A percentile compares a stretch with the other conserved stretches of the same genome.
Evolutionary conservation across 2,329 filamentous ascomycete genomes (phyloP).

Genomic region (Alternaria sp.): DNA sequence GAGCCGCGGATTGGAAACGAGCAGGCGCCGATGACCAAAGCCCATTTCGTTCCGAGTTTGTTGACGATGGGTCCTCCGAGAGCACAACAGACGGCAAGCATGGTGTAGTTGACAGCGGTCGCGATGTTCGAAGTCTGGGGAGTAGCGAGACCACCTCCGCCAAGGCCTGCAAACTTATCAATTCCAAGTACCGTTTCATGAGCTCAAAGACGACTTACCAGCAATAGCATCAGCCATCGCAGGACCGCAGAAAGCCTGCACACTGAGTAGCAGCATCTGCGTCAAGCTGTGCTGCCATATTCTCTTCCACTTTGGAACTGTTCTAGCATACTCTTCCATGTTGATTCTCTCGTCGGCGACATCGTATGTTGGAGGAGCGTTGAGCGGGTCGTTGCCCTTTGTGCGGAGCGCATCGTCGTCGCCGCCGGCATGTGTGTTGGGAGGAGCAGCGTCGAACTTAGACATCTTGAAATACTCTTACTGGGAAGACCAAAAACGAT

Average conservation of each 20-base stretch:
- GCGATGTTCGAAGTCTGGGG: constrained; percentile 54
- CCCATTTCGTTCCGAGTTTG: constrained; percentile 57
- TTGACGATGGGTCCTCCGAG: constrained; percentile 56
- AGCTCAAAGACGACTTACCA: constrained; percentile 10
- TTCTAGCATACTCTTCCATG: constrained; percentile 42
- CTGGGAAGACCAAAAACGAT: neutral
- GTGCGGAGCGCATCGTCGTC: constrained; percentile 37
- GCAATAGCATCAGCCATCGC: constrained; percentile 42
- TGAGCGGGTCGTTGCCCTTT: constrained; percentile 35
- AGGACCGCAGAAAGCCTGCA: constrained; percentile 52
- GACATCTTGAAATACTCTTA: constrained; percentile 29
- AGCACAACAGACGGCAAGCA: constrained; percentile 45
- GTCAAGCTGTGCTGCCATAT: constrained; percentile 57
- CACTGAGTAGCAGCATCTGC: constrained; percentile 57
- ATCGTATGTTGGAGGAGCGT: constrained; percentile 18
- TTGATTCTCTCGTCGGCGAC: constrained; percentile 44
- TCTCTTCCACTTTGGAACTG: constrained; percentile 52
- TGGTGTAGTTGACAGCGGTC: constrained; percentile 36
- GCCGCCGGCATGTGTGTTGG: constrained; percentile 42
- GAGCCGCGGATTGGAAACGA: constrained; percentile 57
- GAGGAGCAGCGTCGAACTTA: constrained; percentile 36
- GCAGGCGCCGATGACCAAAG: constrained; percentile 51
- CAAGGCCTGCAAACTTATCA: constrained; percentile 23
- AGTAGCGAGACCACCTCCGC: constrained; percentile 55
- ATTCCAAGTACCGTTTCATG: neutral